Percentiles rank a stretch among this genome's conserved stretches.
phyloP scores from a whole-genome alignment of 164 flowering plant genomes.

The Saururus chinensis region DNA sequence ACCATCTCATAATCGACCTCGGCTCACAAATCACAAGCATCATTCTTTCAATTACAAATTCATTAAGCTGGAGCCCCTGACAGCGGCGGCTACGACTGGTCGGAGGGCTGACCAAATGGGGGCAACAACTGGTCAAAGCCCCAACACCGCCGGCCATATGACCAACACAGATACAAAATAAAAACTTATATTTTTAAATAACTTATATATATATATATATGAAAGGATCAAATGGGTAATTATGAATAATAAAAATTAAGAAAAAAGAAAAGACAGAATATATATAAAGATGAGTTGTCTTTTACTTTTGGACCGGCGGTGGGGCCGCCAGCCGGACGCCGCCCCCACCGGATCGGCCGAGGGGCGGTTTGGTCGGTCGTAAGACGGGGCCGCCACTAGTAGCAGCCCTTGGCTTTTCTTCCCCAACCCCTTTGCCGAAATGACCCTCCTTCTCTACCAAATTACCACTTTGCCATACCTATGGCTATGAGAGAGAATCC shows the following conservation, averaged over 20 bases:
- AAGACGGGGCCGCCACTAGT: not conserved
- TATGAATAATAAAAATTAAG: not conserved
- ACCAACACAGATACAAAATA: too few species aligned
- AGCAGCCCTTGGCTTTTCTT: not conserved
- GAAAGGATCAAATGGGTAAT: not conserved
- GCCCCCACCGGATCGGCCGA: not conserved
- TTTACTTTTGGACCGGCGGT: not conserved
- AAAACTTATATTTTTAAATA: too few species aligned
- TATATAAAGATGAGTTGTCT: not conserved
- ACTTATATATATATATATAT: too few species aligned
- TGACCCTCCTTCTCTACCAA: not conserved
- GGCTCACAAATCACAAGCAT: too few species aligned
- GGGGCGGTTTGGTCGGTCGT: slow-evolving; percentile 5
- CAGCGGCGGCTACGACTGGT: too few species aligned
- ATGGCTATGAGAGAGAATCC: too few species aligned
- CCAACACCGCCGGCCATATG: too few species aligned
- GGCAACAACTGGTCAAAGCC: too few species aligned
- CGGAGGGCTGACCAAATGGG: too few species aligned
- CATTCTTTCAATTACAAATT: too few species aligned
- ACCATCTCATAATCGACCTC: too few species aligned
- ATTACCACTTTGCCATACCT: not conserved
- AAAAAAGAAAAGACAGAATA: not conserved
- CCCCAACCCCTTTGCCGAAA: not conserved
- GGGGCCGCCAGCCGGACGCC: not conserved
- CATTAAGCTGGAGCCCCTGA: too few species aligned